phyloP scores from a whole-genome alignment of 1,139 yeast species.

The Suhomyces bribrorum region DNA sequence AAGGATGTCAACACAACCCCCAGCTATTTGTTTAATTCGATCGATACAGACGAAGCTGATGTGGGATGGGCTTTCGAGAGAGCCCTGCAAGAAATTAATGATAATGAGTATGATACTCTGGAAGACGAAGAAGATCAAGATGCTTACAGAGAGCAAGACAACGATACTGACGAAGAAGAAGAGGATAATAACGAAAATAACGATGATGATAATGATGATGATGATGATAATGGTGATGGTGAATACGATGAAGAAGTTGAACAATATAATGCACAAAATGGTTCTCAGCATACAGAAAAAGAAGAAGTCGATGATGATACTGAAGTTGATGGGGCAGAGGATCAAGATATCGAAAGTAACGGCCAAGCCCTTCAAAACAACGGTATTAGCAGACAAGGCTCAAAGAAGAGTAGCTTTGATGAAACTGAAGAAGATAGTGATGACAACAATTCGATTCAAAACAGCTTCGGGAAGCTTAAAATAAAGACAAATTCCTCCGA shows the following conservation, averaged over 20 bases:
- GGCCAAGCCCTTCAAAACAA: not conserved
- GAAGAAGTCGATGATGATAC: not conserved
- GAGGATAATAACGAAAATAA: not conserved
- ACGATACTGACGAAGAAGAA: not conserved
- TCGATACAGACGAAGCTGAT: constrained; percentile 16
- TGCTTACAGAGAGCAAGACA: constrained; percentile 8
- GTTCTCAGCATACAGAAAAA: not conserved
- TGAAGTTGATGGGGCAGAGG: not conserved
- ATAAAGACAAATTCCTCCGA: not conserved
- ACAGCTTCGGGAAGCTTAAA: constrained; percentile 1
- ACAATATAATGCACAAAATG: not conserved
- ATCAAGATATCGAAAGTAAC: not conserved
- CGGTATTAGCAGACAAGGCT: not conserved
- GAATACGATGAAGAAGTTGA: not conserved
- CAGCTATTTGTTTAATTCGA: constrained; percentile 11
- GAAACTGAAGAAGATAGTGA: not conserved
- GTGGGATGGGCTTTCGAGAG: constrained; percentile 13
- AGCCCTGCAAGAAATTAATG: constrained; percentile 8
- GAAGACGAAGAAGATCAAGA: constrained; percentile 16
- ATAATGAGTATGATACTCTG: constrained; percentile 14
- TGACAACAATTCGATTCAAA: constrained; percentile 4
- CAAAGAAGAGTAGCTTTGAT: not conserved
- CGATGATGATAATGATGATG: constrained; percentile 1
- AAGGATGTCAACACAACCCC: not conserved
- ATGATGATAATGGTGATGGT: not conserved